Base-by-base conservation (phyloP, 129 eudicot genomes). In the Saposhnikovia divaricata region DNA sequence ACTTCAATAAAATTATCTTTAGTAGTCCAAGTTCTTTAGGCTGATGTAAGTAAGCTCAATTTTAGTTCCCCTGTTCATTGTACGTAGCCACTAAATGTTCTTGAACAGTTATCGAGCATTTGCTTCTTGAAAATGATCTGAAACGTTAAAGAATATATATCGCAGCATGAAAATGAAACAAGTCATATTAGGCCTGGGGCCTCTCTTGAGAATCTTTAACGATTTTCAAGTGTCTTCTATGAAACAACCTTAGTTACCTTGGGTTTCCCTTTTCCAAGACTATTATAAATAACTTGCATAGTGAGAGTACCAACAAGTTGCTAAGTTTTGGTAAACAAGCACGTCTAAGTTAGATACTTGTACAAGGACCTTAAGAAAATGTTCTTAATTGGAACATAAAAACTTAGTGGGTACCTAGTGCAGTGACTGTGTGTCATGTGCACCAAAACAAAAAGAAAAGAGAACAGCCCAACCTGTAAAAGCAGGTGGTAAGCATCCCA, bases 401-500 rank as follows among this genome's bases (percentile, higher is more conserved):
- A 37, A 40, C 4, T 0, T 72, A 1, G 31, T 9, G 34, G 76
- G 63, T 55, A 55, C 63, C 21, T 55, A 16, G 8, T 18, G n/a
- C 44, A 34, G 74, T 7, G n/a, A 70, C 25, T 70, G 8, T 53
- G 8, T 46, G 6, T 39, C 76, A 44, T 73, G 11, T 43, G 53
- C n/a, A 27, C 3, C 9, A 37, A 39, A 4, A 73, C 13, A 73
- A 19, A 12, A 44, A 37, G 18, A 28, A 73, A 73, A n/a, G n/a
- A 19, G 43, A 77, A 31, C 9, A 72, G 2, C 72, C 40, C 12
- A 80, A 94, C 98, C 98, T 94, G 90, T 91, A 81, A 94, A 94
- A 9, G 98, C 86, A 81, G 98, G 98, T n/a, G 98, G 97, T 18
- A 94, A 81, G 92, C 75, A 71, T 80, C 98, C 98, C 86, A 94